These are phyloP conservation scores for Chenopodium album DNA, from an alignment of 148 eudicot genomes.

Conservation along the genomic window DNA sequence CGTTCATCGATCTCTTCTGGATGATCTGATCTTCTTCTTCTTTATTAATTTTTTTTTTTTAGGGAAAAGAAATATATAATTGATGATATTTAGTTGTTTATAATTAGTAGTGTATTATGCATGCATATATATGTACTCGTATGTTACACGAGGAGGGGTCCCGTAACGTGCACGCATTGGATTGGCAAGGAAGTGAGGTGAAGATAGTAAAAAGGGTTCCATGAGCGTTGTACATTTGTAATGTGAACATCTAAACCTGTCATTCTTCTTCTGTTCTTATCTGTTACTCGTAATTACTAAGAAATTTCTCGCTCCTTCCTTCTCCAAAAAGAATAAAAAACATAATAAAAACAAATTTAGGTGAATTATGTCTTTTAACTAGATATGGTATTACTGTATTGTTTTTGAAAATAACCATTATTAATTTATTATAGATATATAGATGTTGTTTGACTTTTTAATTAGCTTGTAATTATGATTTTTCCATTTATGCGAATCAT, in stretches of 20 bases:
- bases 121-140: not conserved
- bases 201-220: not conserved
- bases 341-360: no score
- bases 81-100: no score
- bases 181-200: not conserved
- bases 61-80: no score
- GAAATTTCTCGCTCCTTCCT: not conserved
- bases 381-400: no score
- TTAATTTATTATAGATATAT: no score
- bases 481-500: no score
- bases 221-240: not conserved
- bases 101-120: not conserved
- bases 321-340: no score
- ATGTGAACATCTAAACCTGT: not conserved
- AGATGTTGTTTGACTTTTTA: no score
- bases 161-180: constrained; percentile 7
- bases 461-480: no score
- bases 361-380: no score
- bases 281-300: not conserved
- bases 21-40: not conserved
- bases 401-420: no score
- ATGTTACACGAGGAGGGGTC: not conserved
- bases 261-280: not conserved
- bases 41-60: no score
- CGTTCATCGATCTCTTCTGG: not conserved